phyloP scores from a whole-genome alignment of 495 filamentous ascomycete species.

The Penicillium antarcticum region DNA sequence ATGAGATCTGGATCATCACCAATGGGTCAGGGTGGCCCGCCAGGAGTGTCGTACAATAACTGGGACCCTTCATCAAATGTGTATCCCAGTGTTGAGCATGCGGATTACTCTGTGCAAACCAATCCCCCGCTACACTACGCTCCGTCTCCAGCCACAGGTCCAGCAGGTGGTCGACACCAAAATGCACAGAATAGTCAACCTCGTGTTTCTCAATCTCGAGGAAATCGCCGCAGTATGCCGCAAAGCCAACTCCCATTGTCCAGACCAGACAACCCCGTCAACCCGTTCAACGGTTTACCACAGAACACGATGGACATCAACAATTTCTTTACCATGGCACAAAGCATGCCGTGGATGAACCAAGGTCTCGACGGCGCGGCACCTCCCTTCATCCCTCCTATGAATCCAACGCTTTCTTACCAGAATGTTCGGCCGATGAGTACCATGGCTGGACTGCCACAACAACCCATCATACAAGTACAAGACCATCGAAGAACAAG shows the following conservation, averaged over 20 bases:
- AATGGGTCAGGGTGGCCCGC: neutral
- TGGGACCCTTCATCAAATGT: neutral
- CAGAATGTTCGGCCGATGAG: constrained; percentile 15
- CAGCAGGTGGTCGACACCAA: neutral
- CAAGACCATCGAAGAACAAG: neutral
- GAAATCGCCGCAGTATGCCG: neutral
- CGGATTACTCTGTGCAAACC: neutral
- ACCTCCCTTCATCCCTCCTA: constrained; percentile 8
- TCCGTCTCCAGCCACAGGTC: neutral
- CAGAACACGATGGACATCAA: constrained; percentile 12
- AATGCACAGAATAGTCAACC: neutral
- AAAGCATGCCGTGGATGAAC: constrained; percentile 8
- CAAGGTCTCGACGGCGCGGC: neutral
- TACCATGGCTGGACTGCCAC: constrained; percentile 8
- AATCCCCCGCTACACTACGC: neutral
- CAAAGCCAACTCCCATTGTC: neutral
- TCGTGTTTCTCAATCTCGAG: neutral
- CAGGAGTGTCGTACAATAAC: neutral
- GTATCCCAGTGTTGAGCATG: neutral
- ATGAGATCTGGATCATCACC: neutral
- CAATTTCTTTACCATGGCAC: neutral
- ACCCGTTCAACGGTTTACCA: constrained; percentile 13
- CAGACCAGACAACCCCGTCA: constrained; percentile 5
- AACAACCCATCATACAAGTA: neutral
- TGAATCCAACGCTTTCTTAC: constrained; percentile 4